These are phyloP conservation scores for Pleoardoris graminearum DNA, from an alignment of 2,329 filamentous ascomycete species.

Conservation along the genomic window DNA sequence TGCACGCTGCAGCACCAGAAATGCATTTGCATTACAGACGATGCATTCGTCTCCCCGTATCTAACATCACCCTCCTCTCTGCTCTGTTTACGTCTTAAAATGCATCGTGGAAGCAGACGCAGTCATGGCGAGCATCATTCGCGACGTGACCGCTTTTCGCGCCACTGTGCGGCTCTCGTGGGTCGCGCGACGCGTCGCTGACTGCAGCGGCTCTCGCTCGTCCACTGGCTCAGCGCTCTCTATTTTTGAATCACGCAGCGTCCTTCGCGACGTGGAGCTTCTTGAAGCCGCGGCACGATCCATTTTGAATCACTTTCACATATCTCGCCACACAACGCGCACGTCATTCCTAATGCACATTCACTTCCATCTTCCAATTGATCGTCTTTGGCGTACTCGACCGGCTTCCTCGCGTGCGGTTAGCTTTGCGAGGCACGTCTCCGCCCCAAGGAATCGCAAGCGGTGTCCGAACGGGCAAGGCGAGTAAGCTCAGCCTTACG, in stretches of 20 bases:
- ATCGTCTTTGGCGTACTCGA: too few relatives aligned
- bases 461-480: background rate
- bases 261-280: too few relatives aligned
- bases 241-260: too few relatives aligned
- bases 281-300: too few relatives aligned
- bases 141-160: background rate
- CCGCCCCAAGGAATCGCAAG: slow-evolving; percentile 1
- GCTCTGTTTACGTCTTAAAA: too few relatives aligned
- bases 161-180: background rate
- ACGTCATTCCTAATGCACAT: background rate
- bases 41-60: too few relatives aligned
- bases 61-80: too few relatives aligned
- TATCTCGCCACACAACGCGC: slow-evolving; percentile 1
- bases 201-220: background rate
- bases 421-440: slow-evolving; percentile 4
- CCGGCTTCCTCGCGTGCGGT: background rate
- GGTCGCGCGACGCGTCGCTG: background rate
- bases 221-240: background rate
- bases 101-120: too few relatives aligned
- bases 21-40: too few relatives aligned
- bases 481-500: slow-evolving; percentile 5
- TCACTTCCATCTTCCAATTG: too few relatives aligned
- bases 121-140: background rate
- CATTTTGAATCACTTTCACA: slow-evolving; percentile 2
- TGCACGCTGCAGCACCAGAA: too few relatives aligned